Conservation (phyloP, 1,284 basidiomycete genomes). For the Mycena sp. region DNA sequence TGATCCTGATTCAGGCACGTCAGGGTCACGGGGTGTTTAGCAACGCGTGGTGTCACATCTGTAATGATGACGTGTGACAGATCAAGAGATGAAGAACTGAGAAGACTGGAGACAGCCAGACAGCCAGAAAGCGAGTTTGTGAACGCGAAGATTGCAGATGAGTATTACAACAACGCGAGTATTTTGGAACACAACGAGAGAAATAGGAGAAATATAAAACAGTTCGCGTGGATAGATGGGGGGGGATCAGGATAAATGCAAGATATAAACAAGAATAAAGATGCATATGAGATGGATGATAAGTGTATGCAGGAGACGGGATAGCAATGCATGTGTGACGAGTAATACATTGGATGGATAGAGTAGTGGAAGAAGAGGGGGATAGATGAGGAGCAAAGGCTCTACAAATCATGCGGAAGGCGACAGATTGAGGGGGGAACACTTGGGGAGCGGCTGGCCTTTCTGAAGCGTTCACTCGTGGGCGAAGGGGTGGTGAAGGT, state of each 20-base stretch:
- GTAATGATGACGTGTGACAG: not conserved
- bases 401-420: slow-evolving; percentile 22
- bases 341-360: slow-evolving; percentile 26
- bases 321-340: slow-evolving; percentile 29
- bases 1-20: too few species aligned
- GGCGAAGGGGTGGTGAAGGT: slow-evolving; percentile 79
- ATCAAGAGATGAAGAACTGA: not conserved
- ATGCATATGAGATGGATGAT: slow-evolving; percentile 11
- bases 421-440: slow-evolving; percentile 44
- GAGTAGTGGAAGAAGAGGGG: slow-evolving; percentile 18
- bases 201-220: slow-evolving; percentile 16
- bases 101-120: not conserved
- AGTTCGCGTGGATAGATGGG: not conserved
- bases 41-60: too few species aligned
- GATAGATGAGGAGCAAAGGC: not conserved
- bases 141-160: too few species aligned
- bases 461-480: slow-evolving; percentile 59
- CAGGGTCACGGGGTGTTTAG: too few species aligned
- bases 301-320: slow-evolving; percentile 15
- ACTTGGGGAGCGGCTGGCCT: slow-evolving; percentile 39
- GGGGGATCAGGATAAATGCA: slow-evolving; percentile 6
- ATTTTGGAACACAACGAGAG: too few species aligned
- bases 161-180: too few species aligned
- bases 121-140: not conserved
- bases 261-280: slow-evolving; percentile 11